Evolutionary conservation across 2,329 filamentous ascomycete species (phyloP).

Genomic region (Fusarium cicatricum): DNA sequence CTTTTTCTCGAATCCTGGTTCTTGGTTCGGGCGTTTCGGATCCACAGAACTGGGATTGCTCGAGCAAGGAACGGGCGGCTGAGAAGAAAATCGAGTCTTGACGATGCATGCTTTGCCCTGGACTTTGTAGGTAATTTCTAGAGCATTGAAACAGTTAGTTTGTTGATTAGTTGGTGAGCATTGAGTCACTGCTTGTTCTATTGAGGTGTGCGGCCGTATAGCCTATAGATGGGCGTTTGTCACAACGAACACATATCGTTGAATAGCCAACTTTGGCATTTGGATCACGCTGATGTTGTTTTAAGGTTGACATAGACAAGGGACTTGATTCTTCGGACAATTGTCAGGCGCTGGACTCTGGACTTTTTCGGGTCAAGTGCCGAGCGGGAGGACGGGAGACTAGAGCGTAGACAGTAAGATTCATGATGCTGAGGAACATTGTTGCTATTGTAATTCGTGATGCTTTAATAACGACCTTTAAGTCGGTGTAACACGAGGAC

Average conservation of each 20-base stretch:
- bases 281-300: background rate
- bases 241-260: background rate
- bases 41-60: slow-evolving; percentile 31
- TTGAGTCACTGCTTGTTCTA: background rate
- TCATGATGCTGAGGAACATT: slow-evolving; percentile 35
- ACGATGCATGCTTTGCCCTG: background rate
- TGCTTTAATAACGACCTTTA: background rate
- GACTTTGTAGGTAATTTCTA: too few species aligned
- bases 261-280: background rate
- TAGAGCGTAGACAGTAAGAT: background rate
- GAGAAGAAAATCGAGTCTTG: slow-evolving; percentile 15
- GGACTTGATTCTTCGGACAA: background rate
- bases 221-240: background rate
- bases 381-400: background rate
- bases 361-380: background rate
- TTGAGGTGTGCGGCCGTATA: background rate
- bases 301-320: background rate
- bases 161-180: background rate
- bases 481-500: too few species aligned
- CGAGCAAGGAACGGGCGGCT: too few species aligned
- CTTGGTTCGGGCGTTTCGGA: slow-evolving; percentile 10
- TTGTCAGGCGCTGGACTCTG: background rate
- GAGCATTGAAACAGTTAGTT: too few species aligned
- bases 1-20: slow-evolving; percentile 23
- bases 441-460: slow-evolving; percentile 17